Evolutionary conservation across 768 basidiomycete genomes (phyloP).

Genomic region (Tulasnella sp.): DNA sequence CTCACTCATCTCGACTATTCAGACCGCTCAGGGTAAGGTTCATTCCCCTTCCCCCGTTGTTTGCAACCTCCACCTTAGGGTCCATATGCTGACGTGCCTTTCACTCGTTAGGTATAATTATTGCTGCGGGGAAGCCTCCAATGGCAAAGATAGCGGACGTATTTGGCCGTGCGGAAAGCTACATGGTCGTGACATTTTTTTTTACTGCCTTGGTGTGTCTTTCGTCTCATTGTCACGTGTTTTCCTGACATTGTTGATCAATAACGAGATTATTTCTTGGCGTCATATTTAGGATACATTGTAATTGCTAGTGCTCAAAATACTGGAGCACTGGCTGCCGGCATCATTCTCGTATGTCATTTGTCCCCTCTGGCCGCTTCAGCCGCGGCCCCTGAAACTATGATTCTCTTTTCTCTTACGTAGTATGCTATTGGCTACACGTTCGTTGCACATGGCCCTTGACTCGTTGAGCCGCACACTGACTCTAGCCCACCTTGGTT

Average conservation of each 20-base stretch:
- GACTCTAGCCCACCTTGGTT: slow-evolving; percentile 18
- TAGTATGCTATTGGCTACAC: slow-evolving; percentile 44
- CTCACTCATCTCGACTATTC: slow-evolving; percentile 45
- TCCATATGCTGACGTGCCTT: slow-evolving; percentile 21
- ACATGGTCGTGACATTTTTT: slow-evolving; percentile 26
- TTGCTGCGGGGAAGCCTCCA: slow-evolving; percentile 51
- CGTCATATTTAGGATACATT: slow-evolving; percentile 35
- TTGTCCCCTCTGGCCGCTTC: slow-evolving; percentile 31
- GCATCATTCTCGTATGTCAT: slow-evolving; percentile 44
- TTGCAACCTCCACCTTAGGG: too few relatives aligned
- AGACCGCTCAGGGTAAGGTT: slow-evolving; percentile 45
- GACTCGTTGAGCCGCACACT: slow-evolving; percentile 25
- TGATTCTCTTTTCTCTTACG: slow-evolving; percentile 24
- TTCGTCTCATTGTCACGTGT: too few relatives aligned
- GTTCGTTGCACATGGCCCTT: slow-evolving; percentile 26
- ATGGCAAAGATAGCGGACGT: slow-evolving; percentile 68
- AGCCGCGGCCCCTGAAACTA: slow-evolving; percentile 20
- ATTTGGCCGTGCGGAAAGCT: slow-evolving; percentile 54
- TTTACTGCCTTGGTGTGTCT: slow-evolving; percentile 39
- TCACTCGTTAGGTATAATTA: slow-evolving; percentile 24
- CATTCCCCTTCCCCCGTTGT: slow-evolving; percentile 32
- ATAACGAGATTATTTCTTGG: neutral
- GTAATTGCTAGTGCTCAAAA: slow-evolving; percentile 43
- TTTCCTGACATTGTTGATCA: too few relatives aligned
- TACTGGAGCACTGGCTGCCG: slow-evolving; percentile 39